phyloP scores from a whole-genome alignment of 352 stramenopile species.

The Phytophthora foliorum region DNA sequence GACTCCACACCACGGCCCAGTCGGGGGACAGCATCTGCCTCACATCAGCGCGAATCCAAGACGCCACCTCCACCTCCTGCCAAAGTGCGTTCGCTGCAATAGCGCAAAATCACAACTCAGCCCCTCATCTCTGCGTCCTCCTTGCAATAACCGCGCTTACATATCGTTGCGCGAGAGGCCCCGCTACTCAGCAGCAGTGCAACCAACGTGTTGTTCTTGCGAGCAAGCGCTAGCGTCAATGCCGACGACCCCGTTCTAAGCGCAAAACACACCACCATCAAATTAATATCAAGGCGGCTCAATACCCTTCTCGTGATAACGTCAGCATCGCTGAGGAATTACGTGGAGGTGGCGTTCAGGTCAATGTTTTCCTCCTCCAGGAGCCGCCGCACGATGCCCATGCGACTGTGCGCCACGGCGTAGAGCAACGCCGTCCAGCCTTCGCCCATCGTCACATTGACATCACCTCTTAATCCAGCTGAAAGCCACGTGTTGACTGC shows the following conservation, averaged over 20 bases:
- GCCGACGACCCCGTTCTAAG: conserved; percentile 63
- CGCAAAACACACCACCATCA: conserved; percentile 1
- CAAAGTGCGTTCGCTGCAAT: conserved; percentile 40
- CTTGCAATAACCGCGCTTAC: conserved; percentile 17
- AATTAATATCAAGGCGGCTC: not conserved
- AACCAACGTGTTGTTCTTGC: conserved; percentile 52
- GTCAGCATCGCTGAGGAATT: conserved; percentile 1
- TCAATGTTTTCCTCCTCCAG: conserved; percentile 47
- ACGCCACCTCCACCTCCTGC: conserved; percentile 22
- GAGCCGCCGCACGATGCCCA: conserved; percentile 54
- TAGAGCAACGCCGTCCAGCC: conserved; percentile 80
- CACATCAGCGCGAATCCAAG: conserved; percentile 53
- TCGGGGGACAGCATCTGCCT: conserved; percentile 54
- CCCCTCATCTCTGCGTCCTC: not conserved
- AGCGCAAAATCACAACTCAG: not conserved
- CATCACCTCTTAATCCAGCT: conserved; percentile 32
- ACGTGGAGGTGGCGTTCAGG: conserved; percentile 73
- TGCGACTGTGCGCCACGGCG: conserved; percentile 60
- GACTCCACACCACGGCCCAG: conserved; percentile 75
- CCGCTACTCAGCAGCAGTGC: conserved; percentile 56
- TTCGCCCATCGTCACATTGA: conserved; percentile 70
- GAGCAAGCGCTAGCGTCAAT: conserved; percentile 61
- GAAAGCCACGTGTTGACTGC: conserved; percentile 54
- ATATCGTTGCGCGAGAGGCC: conserved; percentile 61
- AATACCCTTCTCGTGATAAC: not conserved